Conservation (phyloP, 805 yeast genomes). For the Candida endomychidarum region DNA sequence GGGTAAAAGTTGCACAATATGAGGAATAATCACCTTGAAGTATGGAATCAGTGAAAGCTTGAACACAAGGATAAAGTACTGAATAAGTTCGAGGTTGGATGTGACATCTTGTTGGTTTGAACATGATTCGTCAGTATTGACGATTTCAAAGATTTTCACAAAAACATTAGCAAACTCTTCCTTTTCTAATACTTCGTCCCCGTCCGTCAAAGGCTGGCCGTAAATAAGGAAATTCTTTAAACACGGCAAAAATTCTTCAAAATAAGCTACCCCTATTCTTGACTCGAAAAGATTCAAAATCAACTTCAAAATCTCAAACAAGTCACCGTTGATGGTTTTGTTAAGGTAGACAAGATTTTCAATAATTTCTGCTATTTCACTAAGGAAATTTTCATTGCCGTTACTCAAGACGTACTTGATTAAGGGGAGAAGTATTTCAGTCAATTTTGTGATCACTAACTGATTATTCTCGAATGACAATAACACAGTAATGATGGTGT, state of each 20-base stretch:
- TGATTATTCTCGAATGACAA: constrained; percentile 79
- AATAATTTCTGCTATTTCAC: constrained; percentile 71
- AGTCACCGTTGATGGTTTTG: constrained; percentile 50
- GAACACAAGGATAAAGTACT: constrained; percentile 60
- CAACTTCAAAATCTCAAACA: constrained; percentile 71
- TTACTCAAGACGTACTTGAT: constrained; percentile 65
- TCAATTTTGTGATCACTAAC: constrained; percentile 62
- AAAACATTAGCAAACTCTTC: constrained; percentile 33
- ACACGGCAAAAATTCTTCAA: constrained; percentile 75
- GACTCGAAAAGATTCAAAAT: constrained; percentile 32
- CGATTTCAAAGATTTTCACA: constrained; percentile 32
- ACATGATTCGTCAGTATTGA: constrained; percentile 47
- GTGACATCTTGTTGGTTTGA: constrained; percentile 57
- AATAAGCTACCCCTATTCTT: constrained; percentile 55
- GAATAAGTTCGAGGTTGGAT: constrained; percentile 61
- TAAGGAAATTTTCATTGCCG: constrained; percentile 68
- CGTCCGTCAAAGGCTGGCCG: constrained; percentile 1
- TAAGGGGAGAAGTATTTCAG: constrained; percentile 67
- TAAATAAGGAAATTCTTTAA: constrained; percentile 71
- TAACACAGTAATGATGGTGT: constrained; percentile 79
- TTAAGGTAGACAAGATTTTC: constrained; percentile 47
- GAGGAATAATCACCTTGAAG: constrained; percentile 7
- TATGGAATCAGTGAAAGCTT: constrained; percentile 26
- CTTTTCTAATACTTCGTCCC: no score
- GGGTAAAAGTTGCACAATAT: constrained; percentile 3